phyloP scores from a whole-genome alignment of 192 early-diverging fungal genomes.

The Geranomyces michiganensis region DNA sequence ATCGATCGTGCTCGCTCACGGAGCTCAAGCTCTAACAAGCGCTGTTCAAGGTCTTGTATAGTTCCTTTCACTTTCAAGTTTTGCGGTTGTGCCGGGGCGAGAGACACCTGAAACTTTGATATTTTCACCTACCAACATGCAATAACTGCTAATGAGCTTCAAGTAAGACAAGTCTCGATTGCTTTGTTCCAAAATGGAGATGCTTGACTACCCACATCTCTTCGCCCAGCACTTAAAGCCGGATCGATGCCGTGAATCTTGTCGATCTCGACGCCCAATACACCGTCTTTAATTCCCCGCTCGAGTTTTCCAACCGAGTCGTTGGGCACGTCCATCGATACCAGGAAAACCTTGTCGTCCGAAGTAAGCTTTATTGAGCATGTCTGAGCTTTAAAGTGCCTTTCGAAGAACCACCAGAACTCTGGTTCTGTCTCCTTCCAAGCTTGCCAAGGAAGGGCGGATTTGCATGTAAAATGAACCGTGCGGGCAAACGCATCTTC shows the following conservation, averaged over 20 bases:
- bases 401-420: slow-evolving; percentile 53
- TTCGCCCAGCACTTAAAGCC: slow-evolving; percentile 43
- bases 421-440: slow-evolving; percentile 54
- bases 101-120: slow-evolving; percentile 44
- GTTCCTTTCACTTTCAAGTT: slow-evolving; percentile 45
- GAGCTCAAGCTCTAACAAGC: slow-evolving; percentile 50
- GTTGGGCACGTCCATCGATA: slow-evolving; percentile 51
- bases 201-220: slow-evolving; percentile 38
- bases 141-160: too few species aligned
- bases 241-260: slow-evolving; percentile 65
- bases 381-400: slow-evolving; percentile 43
- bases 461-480: slow-evolving; percentile 37
- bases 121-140: slow-evolving; percentile 52
- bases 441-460: slow-evolving; percentile 28
- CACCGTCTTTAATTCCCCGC: slow-evolving; percentile 55
- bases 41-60: slow-evolving; percentile 51
- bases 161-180: too few species aligned
- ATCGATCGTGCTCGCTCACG: slow-evolving; percentile 54
- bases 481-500: slow-evolving; percentile 34
- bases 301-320: slow-evolving; percentile 49
- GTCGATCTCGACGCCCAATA: slow-evolving; percentile 50
- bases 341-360: slow-evolving; percentile 52
- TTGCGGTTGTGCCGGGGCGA: slow-evolving; percentile 46
- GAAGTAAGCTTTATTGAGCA: slow-evolving; percentile 46
- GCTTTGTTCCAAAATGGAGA: too few species aligned